Base-by-base conservation (phyloP, 2,329 filamentous ascomycete genomes). In the Penicillium sp. region DNA sequence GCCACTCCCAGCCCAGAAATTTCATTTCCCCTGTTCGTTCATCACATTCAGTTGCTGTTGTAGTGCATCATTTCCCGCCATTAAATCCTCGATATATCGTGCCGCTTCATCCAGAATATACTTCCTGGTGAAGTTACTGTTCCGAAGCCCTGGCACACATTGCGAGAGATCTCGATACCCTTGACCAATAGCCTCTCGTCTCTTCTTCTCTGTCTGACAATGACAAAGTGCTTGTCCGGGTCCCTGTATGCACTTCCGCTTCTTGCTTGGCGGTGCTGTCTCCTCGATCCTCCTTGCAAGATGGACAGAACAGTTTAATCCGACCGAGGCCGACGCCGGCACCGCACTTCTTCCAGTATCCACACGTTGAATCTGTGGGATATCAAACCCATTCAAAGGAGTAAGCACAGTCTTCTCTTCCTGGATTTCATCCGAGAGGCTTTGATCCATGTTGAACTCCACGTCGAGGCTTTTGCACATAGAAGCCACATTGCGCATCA, bases 121-220 rank as follows among this genome's bases (percentile, higher is more conserved):
- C 13, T 54, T 54, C 4, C 51, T 32, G 1, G 51, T 54, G 4
- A 46, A 54, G 30, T 46, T 39, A 15, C 50, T 45, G 4, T 33
- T 42, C 14, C 38, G 35, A 4, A 54, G 34, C 4, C 45, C 43
- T 1, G 51, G 51, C 3, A 54, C 51, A 11, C 44, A 21, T 3
- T 34, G 29, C 7, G 45, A 53, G 13, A 54, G 28, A 14, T 45
- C 37, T 13, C 39, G 40, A 35, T 54, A 54, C 13, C 45, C 35
- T 4, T 47, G 35, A 23, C 32, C 31, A 29, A 54, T 32, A 23
- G 44, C 15, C 33, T 54, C 50, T 14, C 51, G 38, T 13, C 50
- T 43, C 31, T 42, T 54, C 33, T 54, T 53, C 18, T 54, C 51
- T 7, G 51, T 45, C 15, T 43, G 50, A 17, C 51, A 54, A 29